phyloP scores from a whole-genome alignment of 164 flowering plant species.

The Chloranthus sessilifolius region DNA sequence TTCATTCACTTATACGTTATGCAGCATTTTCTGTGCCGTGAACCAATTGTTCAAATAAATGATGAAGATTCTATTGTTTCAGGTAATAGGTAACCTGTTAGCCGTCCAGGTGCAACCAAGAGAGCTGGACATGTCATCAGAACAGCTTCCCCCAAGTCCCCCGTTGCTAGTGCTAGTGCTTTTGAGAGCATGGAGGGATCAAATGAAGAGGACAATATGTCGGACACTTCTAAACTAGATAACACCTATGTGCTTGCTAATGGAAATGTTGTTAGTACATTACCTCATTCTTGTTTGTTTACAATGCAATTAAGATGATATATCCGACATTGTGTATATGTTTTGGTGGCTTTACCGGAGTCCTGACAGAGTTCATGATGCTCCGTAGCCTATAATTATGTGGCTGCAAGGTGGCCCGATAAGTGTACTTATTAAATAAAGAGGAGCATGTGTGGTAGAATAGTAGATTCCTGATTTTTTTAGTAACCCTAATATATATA shows the following conservation, averaged over 20 bases:
- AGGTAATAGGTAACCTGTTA: slow-evolving; percentile 43
- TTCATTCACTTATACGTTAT: no score
- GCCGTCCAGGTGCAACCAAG: slow-evolving; percentile 33
- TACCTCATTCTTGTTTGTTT: neutral
- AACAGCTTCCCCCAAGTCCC: slow-evolving; percentile 92
- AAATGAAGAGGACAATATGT: slow-evolving; percentile 80
- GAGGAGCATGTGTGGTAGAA: no score
- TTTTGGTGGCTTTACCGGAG: no score
- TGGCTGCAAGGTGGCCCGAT: no score
- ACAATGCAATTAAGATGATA: no score
- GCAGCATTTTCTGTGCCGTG: no score
- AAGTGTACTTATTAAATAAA: no score
- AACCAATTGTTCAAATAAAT: neutral
- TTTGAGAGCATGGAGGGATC: slow-evolving; percentile 90
- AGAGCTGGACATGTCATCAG: slow-evolving; percentile 48
- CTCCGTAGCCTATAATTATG: no score
- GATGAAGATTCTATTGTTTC: slow-evolving; percentile 10
- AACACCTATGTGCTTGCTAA: slow-evolving; percentile 50
- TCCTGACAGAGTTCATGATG: no score
- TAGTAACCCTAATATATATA: no score
- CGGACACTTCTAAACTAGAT: slow-evolving; percentile 51
- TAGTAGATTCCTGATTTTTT: no score
- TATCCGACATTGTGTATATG: no score
- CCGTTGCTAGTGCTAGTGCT: slow-evolving; percentile 91
- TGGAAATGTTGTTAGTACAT: slow-evolving; percentile 66